A percentile compares a stretch with the other conserved stretches of the same genome.
Evolutionary conservation across 2,329 filamentous ascomycete species (phyloP).

Genomic region (Sarocladiaceae sp.): DNA sequence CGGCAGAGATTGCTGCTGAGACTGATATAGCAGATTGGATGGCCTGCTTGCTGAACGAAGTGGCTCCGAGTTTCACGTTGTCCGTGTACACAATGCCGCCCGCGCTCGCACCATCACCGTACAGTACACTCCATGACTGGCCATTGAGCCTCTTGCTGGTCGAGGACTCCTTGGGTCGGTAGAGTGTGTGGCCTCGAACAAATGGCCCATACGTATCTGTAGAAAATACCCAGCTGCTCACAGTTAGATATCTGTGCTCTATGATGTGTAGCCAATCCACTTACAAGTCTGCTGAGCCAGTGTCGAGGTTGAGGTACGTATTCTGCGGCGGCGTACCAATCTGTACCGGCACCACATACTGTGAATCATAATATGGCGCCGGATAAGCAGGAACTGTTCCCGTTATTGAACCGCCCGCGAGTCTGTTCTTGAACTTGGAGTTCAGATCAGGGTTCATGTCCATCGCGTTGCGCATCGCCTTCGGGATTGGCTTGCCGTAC

Average conservation of each 20-base stretch:
- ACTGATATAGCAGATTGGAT: slow-evolving; percentile 61
- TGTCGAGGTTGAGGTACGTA: slow-evolving; percentile 67
- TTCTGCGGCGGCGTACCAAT: slow-evolving; percentile 55
- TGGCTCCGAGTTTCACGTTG: slow-evolving; percentile 55
- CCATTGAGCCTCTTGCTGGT: slow-evolving; percentile 37
- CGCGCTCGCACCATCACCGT: slow-evolving; percentile 62
- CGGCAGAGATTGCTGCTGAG: slow-evolving; percentile 36
- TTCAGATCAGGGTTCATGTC: slow-evolving; percentile 19
- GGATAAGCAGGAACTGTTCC: slow-evolving; percentile 22
- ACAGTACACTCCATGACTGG: slow-evolving; percentile 54
- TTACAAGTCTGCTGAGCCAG: slow-evolving; percentile 48
- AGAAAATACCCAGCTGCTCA: slow-evolving; percentile 64
- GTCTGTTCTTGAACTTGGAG: slow-evolving; percentile 16
- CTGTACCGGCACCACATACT: slow-evolving; percentile 58
- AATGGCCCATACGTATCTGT: slow-evolving; percentile 44
- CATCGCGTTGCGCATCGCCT: slow-evolving; percentile 20
- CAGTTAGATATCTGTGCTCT: slow-evolving; percentile 19
- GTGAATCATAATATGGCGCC: slow-evolving; percentile 39
- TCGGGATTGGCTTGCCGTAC: slow-evolving; percentile 28
- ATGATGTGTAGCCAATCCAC: slow-evolving; percentile 7
- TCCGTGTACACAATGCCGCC: slow-evolving; percentile 63
- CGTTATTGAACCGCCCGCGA: slow-evolving; percentile 13
- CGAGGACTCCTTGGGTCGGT: slow-evolving; percentile 42
- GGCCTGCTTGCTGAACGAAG: slow-evolving; percentile 56
- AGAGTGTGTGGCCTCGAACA: slow-evolving; percentile 50